A percentile compares a stretch with the other conserved stretches of the same genome.
phyloP scores from a whole-genome alignment of 2,329 filamentous ascomycete species.

The Microdochium trichocladiopsis region DNA sequence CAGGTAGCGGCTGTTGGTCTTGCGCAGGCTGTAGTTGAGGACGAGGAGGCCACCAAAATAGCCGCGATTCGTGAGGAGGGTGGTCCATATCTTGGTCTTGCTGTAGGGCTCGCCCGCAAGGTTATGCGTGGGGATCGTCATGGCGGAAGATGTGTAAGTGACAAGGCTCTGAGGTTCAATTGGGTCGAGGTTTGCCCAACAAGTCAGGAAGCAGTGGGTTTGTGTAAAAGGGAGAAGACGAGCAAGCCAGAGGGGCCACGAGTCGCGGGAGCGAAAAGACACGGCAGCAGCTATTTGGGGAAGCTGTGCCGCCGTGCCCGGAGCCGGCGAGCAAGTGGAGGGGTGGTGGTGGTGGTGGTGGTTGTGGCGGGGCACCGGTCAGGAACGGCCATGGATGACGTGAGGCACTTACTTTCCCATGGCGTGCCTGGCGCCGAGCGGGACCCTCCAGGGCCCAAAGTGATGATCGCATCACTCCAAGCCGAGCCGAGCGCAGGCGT shows the following conservation, averaged over 20 bases:
- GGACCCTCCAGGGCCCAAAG: too few relatives aligned
- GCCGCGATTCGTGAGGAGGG: slow-evolving; percentile 20
- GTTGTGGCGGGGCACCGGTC: neutral
- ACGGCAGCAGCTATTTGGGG: too few relatives aligned
- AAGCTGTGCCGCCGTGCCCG: neutral
- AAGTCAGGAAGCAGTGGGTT: too few relatives aligned
- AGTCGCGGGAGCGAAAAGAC: too few relatives aligned
- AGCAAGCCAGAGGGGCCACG: neutral
- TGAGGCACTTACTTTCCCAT: too few relatives aligned
- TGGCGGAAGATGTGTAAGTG: neutral
- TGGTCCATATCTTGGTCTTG: slow-evolving; percentile 23
- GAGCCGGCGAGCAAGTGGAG: too few relatives aligned
- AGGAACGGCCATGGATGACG: neutral
- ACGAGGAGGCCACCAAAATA: slow-evolving; percentile 22
- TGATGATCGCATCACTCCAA: slow-evolving; percentile 1
- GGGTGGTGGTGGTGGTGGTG: too few relatives aligned
- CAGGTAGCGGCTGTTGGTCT: slow-evolving; percentile 16
- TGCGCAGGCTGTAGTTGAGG: slow-evolving; percentile 19
- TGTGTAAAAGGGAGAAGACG: neutral
- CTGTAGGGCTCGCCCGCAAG: slow-evolving; percentile 10
- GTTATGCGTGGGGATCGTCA: neutral
- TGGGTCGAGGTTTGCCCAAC: too few relatives aligned
- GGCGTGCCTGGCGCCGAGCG: too few relatives aligned
- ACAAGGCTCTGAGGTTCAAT: neutral
- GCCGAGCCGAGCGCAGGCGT: too few relatives aligned